Percentiles rank a stretch among this genome's conserved stretches.
Evolutionary conservation across 208 protist genomes (phyloP).

Genomic region (Blastocrithidia nonstop): DNA sequence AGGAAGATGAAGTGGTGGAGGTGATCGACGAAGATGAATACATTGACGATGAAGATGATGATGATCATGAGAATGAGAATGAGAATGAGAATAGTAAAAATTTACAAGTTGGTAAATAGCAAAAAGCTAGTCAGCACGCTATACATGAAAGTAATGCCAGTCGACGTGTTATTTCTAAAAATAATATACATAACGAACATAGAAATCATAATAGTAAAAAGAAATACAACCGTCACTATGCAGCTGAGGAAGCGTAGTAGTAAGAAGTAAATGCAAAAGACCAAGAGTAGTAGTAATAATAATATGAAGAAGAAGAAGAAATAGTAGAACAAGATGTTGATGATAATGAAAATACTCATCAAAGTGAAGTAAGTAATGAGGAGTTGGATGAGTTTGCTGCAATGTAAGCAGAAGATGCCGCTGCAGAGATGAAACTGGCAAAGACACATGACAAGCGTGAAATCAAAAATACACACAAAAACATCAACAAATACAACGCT

Average conservation of each 20-base stretch:
- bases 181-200: background rate
- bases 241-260: constrained; percentile 5
- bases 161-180: background rate
- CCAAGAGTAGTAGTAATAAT: too few species aligned
- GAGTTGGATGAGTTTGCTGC: too few species aligned
- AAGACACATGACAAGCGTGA: too few species aligned
- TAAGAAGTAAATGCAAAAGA: constrained; percentile 10
- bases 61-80: constrained; percentile 12
- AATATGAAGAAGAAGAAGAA: too few species aligned
- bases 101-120: background rate
- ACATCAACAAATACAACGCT: too few species aligned
- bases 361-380: too few species aligned
- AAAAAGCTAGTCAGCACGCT: background rate
- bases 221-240: constrained; percentile 5
- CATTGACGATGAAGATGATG: constrained; percentile 6
- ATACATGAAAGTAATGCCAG: background rate
- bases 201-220: background rate
- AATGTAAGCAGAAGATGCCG: too few species aligned
- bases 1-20: constrained; percentile 8
- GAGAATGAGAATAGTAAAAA: constrained; percentile 1
- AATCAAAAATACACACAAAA: too few species aligned
- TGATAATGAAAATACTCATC: too few species aligned
- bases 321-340: too few species aligned
- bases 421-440: too few species aligned
- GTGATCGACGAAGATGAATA: constrained; percentile 13